Evolutionary conservation across 2,329 filamentous ascomycete genomes (phyloP).

Genomic region (Amphichorda felina): DNA sequence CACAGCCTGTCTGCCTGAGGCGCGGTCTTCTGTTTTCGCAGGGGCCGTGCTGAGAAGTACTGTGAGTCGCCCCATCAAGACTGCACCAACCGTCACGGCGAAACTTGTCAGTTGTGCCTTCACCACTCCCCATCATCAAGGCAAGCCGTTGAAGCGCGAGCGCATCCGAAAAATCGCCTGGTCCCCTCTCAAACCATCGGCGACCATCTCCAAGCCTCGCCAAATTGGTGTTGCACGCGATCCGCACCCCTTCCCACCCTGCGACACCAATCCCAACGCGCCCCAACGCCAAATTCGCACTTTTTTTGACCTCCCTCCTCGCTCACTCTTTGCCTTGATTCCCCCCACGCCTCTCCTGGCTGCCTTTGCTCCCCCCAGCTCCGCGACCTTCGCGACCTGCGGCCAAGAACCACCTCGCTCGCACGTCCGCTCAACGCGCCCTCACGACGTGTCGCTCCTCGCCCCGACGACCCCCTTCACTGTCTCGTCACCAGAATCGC

Average conservation of each 20-base stretch:
- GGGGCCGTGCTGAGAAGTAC: conserved; percentile 33
- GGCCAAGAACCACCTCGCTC: not conserved
- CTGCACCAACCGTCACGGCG: conserved; percentile 34
- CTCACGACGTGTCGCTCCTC: conserved; percentile 1
- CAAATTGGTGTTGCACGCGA: conserved; percentile 42
- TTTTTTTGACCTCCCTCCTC: conserved; percentile 23
- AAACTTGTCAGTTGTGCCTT: conserved; percentile 39
- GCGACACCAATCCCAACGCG: conserved; percentile 28
- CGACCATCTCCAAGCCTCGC: conserved; percentile 41
- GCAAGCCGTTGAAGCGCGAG: conserved; percentile 29
- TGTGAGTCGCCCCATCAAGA: conserved; percentile 19
- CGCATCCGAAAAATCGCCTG: conserved; percentile 51
- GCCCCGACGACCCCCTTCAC: not conserved
- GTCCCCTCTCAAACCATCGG: conserved; percentile 47
- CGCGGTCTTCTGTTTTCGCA: conserved; percentile 1
- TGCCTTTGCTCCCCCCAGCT: not conserved
- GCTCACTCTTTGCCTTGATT: not conserved
- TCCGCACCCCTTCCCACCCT: conserved; percentile 33
- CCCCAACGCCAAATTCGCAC: conserved; percentile 25
- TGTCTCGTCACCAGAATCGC: not conserved
- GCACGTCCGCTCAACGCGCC: not conserved
- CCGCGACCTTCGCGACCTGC: not conserved
- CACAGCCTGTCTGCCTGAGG: not conserved
- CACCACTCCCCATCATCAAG: conserved; percentile 39
- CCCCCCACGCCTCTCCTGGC: conserved; percentile 2